Base-by-base conservation (phyloP, 176 grass and related monocot species). In the Areca catechu region DNA sequence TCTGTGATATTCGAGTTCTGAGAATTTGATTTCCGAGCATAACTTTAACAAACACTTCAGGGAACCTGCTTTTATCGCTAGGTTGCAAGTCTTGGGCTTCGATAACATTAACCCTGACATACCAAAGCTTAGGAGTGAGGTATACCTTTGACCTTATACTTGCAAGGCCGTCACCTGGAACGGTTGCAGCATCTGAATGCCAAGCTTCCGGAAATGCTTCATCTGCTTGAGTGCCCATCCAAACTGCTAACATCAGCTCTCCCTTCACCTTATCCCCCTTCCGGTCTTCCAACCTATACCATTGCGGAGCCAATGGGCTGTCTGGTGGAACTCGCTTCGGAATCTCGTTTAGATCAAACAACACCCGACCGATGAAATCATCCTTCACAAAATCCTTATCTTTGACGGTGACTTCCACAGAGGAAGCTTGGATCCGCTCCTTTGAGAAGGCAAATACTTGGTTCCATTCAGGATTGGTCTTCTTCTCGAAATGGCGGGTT, bases 171-270 rank as follows among this genome's bases (percentile, higher is more conserved):
- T 82, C 83, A 0, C 83, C 63, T 49, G 64, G 74, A 58, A 86
- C 66, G 0, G 83, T 77, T 0, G 83, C 83, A 3, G 83, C 83
- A 59, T 86, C 83, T 60, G 83, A 86, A 48, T 86, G 83, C 83
- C 83, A 86, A 58, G 83, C 78, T 53, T 86, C 83, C 43, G 83
- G 83, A 61, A 86, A 86, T 66, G 78, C 74, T 65, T 86, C 83
- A 71, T 86, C 83, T 9, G 83, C 83, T 66, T 86, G 83, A 51
- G 83, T 86, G 62, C 83, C 83, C 83, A 86, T 86, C 83, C 83
- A 86, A 78, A 86, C 83, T 77, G 83, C 83, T 61, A 86, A n/a
- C 83, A 86, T 86, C 65, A 86, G 62, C 73, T 86, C 83, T 22
- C 83, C 78, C 70, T 86, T 86, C 20, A 56, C 74, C 50, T 86